Evolutionary conservation across 2,329 filamentous ascomycete species (phyloP).

Genomic region (Trichophyton rubrum): DNA sequence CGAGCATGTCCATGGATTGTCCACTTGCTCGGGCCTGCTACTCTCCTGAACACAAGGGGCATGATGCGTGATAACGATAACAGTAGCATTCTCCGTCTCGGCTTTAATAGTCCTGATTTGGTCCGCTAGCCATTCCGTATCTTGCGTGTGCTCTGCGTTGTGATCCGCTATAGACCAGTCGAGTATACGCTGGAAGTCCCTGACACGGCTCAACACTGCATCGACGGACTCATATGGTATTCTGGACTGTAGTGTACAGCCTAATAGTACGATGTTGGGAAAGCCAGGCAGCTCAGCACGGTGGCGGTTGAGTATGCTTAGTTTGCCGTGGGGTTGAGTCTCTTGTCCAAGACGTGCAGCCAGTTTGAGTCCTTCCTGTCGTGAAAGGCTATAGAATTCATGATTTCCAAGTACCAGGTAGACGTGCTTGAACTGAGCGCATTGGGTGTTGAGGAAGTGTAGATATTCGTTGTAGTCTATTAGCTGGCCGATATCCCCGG

Average conservation of each 20-base stretch:
- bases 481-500: conserved; percentile 25
- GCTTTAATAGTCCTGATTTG: conserved; percentile 19
- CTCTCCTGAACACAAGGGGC: conserved; percentile 36
- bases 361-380: conserved; percentile 13
- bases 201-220: conserved; percentile 35
- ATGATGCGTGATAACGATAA: conserved; percentile 33
- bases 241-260: conserved; percentile 44
- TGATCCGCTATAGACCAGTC: conserved; percentile 41
- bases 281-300: conserved; percentile 2
- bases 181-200: conserved; percentile 41
- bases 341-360: conserved; percentile 15
- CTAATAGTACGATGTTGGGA: conserved; percentile 36
- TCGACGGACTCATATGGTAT: conserved; percentile 31
- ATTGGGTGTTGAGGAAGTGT: conserved; percentile 19
- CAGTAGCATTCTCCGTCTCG: conserved; percentile 6
- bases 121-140: conserved; percentile 39
- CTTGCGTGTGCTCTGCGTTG: conserved; percentile 35
- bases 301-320: conserved; percentile 15
- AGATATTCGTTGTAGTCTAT: conserved; percentile 15
- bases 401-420: conserved; percentile 24
- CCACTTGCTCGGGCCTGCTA: conserved; percentile 16
- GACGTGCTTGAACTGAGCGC: conserved; percentile 15
- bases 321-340: conserved; percentile 9
- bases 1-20: conserved; percentile 37
- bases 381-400: conserved; percentile 18